Percentiles rank a stretch among this genome's conserved stretches.
Conservation (phyloP, 768 basidiomycete species). For the Gymnopilus dilepis region DNA sequence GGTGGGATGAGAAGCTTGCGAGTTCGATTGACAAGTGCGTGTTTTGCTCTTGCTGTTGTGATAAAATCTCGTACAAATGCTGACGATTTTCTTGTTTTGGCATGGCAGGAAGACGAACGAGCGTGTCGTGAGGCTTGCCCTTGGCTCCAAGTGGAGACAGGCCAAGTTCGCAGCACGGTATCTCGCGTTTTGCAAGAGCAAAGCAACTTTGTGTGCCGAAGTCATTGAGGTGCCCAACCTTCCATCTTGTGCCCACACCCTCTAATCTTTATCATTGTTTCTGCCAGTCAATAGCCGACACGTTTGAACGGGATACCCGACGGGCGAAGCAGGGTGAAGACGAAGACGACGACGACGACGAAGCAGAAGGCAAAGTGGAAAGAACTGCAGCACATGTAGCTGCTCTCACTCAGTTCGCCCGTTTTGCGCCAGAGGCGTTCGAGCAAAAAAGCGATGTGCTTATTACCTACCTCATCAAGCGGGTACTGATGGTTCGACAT, state of each 20-base stretch:
- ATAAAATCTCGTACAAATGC: background rate
- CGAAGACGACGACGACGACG: background rate
- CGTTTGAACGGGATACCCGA: slow-evolving; percentile 44
- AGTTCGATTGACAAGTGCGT: slow-evolving; percentile 68
- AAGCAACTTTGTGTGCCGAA: slow-evolving; percentile 52
- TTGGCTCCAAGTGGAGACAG: slow-evolving; percentile 63
- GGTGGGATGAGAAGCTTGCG: slow-evolving; percentile 59
- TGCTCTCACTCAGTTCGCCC: slow-evolving; percentile 77
- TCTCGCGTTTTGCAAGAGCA: slow-evolving; percentile 62
- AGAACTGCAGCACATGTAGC: slow-evolving; percentile 62
- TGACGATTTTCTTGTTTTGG: slow-evolving; percentile 3
- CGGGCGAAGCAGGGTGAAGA: background rate
- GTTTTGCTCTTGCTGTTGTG: background rate
- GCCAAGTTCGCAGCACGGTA: slow-evolving; percentile 89
- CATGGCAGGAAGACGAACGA: slow-evolving; percentile 66
- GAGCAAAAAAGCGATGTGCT: slow-evolving; percentile 80
- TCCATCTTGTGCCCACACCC: background rate
- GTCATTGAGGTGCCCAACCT: slow-evolving; percentile 62
- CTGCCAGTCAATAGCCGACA: slow-evolving; percentile 62
- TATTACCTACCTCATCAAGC: slow-evolving; percentile 71
- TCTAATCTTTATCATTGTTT: background rate
- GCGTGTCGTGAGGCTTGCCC: slow-evolving; percentile 60
- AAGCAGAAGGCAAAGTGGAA: slow-evolving; percentile 34
- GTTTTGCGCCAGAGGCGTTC: slow-evolving; percentile 71
- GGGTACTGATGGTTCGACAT: slow-evolving; percentile 66